A percentile compares a stretch with the other conserved stretches of the same genome.
These are phyloP conservation scores for Chamaecyparis obtusa DNA, from an alignment of 75 land plant genomes.

Conservation along the genomic window DNA sequence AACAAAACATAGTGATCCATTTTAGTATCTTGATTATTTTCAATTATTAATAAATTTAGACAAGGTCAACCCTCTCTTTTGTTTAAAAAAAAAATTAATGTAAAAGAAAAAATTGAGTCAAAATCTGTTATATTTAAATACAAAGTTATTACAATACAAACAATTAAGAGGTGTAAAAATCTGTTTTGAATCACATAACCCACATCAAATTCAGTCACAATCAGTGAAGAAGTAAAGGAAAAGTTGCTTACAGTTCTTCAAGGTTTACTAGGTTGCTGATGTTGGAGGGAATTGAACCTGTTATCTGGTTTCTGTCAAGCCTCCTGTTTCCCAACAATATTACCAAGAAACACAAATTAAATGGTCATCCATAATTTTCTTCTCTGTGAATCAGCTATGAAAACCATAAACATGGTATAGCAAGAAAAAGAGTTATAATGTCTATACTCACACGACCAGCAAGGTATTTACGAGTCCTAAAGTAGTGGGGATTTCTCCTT, in stretches of 20 bases:
- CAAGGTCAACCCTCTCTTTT: too few species aligned
- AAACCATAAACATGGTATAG: background rate
- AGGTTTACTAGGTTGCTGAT: slow-evolving; percentile 15
- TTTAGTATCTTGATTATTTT: too few species aligned
- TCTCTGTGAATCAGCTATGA: slow-evolving; percentile 20
- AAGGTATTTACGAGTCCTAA: background rate
- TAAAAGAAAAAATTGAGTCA: too few species aligned
- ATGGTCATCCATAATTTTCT: slow-evolving; percentile 20
- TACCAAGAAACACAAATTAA: background rate
- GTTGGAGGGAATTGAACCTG: slow-evolving; percentile 24
- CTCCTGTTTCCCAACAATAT: slow-evolving; percentile 13
- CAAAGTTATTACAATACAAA: too few species aligned
- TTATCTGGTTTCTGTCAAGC: slow-evolving; percentile 19
- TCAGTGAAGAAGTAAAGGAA: background rate
- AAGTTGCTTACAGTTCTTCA: slow-evolving; percentile 19
- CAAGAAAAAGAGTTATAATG: background rate
- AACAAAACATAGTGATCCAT: background rate
- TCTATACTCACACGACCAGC: slow-evolving; percentile 11
- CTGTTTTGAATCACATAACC: background rate
- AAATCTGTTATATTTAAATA: too few species aligned
- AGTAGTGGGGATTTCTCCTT: slow-evolving; percentile 20
- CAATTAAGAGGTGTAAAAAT: background rate
- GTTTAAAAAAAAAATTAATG: too few species aligned
- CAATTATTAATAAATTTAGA: too few species aligned
- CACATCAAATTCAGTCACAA: background rate